A percentile compares a stretch with the other conserved stretches of the same genome.
phyloP scores from a whole-genome alignment of 495 filamentous ascomycete species.

The Penicillium coprophilum region DNA sequence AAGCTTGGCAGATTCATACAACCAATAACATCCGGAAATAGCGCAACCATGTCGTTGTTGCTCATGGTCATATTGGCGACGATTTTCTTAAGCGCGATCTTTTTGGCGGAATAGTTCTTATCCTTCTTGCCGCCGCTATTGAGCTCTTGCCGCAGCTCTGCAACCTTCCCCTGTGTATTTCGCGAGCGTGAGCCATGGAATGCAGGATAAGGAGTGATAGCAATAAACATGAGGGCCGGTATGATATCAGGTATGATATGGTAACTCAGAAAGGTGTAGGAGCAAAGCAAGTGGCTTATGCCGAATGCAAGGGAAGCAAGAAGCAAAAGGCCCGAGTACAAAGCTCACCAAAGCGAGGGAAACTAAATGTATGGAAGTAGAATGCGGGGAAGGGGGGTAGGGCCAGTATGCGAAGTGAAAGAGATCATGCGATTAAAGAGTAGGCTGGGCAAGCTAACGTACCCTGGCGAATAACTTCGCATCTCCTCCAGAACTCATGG shows the following conservation, averaged over 20 bases:
- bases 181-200: slow-evolving; percentile 41
- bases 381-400: slow-evolving; percentile 24
- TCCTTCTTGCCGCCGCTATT: slow-evolving; percentile 95
- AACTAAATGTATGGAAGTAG: slow-evolving; percentile 1
- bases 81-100: slow-evolving; percentile 99
- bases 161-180: slow-evolving; percentile 87
- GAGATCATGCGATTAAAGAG: slow-evolving; percentile 21
- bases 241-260: background rate
- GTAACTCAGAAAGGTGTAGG: background rate
- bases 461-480: slow-evolving; percentile 99
- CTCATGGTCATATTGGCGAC: slow-evolving; percentile 99
- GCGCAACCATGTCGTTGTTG: slow-evolving; percentile 98
- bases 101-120: slow-evolving; percentile 95
- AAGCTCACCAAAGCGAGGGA: slow-evolving; percentile 5
- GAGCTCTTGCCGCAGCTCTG: slow-evolving; percentile 92
- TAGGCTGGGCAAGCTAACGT: slow-evolving; percentile 46
- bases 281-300: slow-evolving; percentile 4
- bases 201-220: slow-evolving; percentile 32
- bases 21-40: slow-evolving; percentile 92
- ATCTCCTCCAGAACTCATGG: slow-evolving; percentile 85
- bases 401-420: background rate
- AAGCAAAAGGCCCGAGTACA: slow-evolving; percentile 6
- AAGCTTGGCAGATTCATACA: slow-evolving; percentile 93
- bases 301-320: slow-evolving; percentile 11
- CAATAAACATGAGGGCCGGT: slow-evolving; percentile 32